Conservation (phyloP, 2,329 filamentous ascomycete genomes). For the Apiospora sp. region DNA sequence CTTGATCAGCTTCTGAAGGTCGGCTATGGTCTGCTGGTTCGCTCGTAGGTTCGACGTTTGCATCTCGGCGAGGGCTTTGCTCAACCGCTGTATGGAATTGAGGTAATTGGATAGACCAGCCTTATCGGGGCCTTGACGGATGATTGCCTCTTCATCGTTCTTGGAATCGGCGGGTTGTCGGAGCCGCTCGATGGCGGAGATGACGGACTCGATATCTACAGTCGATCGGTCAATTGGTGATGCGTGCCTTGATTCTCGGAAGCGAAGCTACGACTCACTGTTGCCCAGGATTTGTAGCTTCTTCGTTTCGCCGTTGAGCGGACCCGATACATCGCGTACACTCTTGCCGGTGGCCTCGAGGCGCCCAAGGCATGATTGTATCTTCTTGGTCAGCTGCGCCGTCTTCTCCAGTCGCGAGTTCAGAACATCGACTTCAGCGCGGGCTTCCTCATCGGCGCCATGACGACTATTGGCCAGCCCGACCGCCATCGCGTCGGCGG, state of each 20-base stretch:
- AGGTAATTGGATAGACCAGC: constrained; percentile 86
- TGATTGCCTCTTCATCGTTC: constrained; percentile 89
- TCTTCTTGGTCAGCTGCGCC: constrained; percentile 91
- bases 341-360: constrained; percentile 89
- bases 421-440: constrained; percentile 74
- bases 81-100: constrained; percentile 86
- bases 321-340: constrained; percentile 89
- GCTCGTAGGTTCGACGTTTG: constrained; percentile 89
- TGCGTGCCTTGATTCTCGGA: not conserved
- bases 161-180: constrained; percentile 93
- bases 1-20: constrained; percentile 79
- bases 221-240: not conserved
- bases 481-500: constrained; percentile 55
- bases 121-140: constrained; percentile 85
- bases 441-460: constrained; percentile 70
- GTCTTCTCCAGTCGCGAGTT: constrained; percentile 88
- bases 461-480: constrained; percentile 56
- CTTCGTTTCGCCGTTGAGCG: constrained; percentile 91
- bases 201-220: constrained; percentile 82
- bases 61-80: constrained; percentile 83
- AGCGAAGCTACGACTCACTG: constrained; percentile 59
- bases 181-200: constrained; percentile 86
- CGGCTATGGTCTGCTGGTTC: constrained; percentile 87
- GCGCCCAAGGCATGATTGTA: constrained; percentile 84
- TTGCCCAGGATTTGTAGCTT: constrained; percentile 85